Evolutionary conservation across 2,329 filamentous ascomycete genomes (phyloP).

Genomic region (Paecilomyces variotii): DNA sequence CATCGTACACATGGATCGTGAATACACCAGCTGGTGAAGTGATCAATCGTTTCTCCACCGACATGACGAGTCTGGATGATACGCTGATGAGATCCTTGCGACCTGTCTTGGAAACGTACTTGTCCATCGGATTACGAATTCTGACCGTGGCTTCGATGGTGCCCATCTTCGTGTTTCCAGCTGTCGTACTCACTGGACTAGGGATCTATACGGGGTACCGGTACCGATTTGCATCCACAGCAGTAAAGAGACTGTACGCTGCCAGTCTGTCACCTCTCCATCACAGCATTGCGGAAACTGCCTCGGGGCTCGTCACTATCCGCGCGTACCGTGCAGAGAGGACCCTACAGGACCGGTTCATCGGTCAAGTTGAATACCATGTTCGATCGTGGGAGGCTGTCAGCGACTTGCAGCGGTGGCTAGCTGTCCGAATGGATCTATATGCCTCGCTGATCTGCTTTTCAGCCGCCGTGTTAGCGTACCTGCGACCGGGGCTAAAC

Average conservation of each 20-base stretch:
- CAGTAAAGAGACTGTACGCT: conserved; percentile 8
- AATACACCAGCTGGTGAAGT: conserved; percentile 8
- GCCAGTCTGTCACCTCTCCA: conserved; percentile 7
- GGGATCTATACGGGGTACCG: conserved; percentile 7
- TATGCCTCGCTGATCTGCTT: conserved; percentile 7
- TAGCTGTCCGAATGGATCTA: conserved; percentile 10
- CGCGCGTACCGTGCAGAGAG: conserved; percentile 7
- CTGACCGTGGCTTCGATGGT: conserved; percentile 7
- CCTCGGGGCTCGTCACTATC: conserved; percentile 6
- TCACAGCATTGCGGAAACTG: conserved; percentile 7
- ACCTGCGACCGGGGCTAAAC: conserved; percentile 2
- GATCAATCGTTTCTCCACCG: conserved; percentile 10
- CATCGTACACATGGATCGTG: conserved; percentile 9
- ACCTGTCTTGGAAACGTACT: conserved; percentile 9
- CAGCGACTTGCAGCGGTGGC: conserved; percentile 9
- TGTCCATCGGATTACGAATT: conserved; percentile 9
- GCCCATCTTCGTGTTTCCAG: conserved; percentile 8
- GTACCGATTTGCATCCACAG: conserved; percentile 8
- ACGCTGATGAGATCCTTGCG: conserved; percentile 5
- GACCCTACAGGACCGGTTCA: conserved; percentile 6
- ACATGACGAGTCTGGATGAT: conserved; percentile 8
- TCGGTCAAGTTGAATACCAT: conserved; percentile 4
- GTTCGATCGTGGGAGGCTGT: conserved; percentile 8
- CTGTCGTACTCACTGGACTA: conserved; percentile 3
- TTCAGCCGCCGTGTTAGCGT: conserved; percentile 5